Evolutionary conservation across 352 stramenopile species (phyloP).

Genomic region (Phytopythium mirpurense): DNA sequence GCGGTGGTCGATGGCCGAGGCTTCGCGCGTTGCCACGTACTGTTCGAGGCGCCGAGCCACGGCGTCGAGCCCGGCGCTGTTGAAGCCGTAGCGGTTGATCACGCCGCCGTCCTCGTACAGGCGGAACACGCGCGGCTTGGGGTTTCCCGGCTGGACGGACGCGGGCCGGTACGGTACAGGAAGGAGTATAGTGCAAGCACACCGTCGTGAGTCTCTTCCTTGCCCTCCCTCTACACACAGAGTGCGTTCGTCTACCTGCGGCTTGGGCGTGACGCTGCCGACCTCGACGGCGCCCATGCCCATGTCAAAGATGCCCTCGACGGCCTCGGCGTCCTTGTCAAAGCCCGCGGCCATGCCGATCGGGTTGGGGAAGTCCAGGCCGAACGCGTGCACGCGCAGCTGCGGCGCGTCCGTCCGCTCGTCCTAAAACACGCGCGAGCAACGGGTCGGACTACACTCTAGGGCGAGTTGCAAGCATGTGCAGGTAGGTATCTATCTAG

Average conservation of each 20-base stretch:
- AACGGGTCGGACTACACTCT: no score
- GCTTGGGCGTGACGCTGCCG: slow-evolving; percentile 91
- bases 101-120: slow-evolving; percentile 92
- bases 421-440: slow-evolving; percentile 17
- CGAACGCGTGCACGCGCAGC: slow-evolving; percentile 50
- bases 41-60: slow-evolving; percentile 66
- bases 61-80: slow-evolving; percentile 87
- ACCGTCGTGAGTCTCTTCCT: no score
- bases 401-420: slow-evolving; percentile 40
- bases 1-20: slow-evolving; percentile 24
- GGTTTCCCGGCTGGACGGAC: slow-evolving; percentile 82
- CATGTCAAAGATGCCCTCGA: slow-evolving; percentile 91
- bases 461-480: no score
- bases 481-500: no score
- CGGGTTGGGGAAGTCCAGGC: slow-evolving; percentile 86
- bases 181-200: no score
- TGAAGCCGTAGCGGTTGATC: slow-evolving; percentile 99
- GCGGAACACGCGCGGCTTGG: slow-evolving; percentile 96
- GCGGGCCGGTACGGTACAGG: no score
- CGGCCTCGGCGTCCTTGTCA: slow-evolving; percentile 95
- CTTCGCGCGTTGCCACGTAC: slow-evolving; percentile 40
- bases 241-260: slow-evolving; percentile 50
- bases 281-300: slow-evolving; percentile 96
- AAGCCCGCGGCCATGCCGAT: slow-evolving; percentile 97
- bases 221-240: no score